Base-by-base conservation (phyloP, 2,329 filamentous ascomycete genomes). In the Pyrenophora teres region DNA sequence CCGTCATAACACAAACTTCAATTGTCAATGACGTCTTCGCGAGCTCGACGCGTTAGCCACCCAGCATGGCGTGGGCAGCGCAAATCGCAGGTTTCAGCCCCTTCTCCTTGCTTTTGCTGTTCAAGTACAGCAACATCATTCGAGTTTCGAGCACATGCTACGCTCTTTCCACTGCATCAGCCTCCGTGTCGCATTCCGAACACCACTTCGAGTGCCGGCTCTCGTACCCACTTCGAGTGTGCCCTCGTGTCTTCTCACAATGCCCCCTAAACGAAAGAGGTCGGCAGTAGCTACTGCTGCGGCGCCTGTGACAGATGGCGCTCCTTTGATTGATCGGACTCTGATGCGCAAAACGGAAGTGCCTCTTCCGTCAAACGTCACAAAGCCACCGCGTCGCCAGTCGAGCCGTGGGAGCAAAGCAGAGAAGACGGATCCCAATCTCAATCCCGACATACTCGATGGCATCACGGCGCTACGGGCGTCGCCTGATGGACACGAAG, bases 381-480 rank as follows among this genome's bases (percentile, higher is more conserved):
- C 58, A 15, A 63, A 58, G 45, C 55, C 59, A 44, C 51, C 57
- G 49, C 63, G 65, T 45, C 62, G 67, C 46, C 67, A 68, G 54
- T 59, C 67, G 12, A 59, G 63, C 21, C 67, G 67, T 60, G 60
- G 54, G 52, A 53, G 39, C 25, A 50, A 58, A 38, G 39, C 57
- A 33, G 57, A 61, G n/a, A 49, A 50, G 23, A 67, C 57, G 8
- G 70, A 74, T 56, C 71, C 73, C 40, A 61, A 72, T 33, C 40
- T 55, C 45, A 78, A 76, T 46, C 61, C 64, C 31, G 74, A 78
- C 13, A 64, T 79, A 15, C 47, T 78, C 8, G 76, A 79, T 54
- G 75, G 74, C 4, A 67, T 73, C 4, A 65, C 70, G 52, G 76
- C 77, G 10, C 59, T 74, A 35, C 68, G 75, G 36, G 76, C 77